Conservation (phyloP, 1,284 basidiomycete species). For the Lentinus polychrous region DNA sequence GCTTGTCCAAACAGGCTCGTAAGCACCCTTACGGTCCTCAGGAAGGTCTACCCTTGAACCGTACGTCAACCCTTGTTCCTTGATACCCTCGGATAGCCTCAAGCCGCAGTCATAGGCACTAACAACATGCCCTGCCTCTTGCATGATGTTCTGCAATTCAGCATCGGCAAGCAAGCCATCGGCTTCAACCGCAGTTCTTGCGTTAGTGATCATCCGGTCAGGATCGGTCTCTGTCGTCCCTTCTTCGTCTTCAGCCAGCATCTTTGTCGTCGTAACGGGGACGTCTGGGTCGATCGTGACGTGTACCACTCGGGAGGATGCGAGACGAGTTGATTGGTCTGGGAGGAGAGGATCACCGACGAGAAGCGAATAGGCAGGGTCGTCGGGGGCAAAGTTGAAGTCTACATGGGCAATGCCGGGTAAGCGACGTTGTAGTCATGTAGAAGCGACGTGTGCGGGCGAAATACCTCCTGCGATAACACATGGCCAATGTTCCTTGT, state of each 20-base stretch:
- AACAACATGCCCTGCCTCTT: conserved; percentile 27
- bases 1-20: conserved; percentile 78
- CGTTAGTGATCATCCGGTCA: conserved; percentile 72
- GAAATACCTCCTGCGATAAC: conserved; percentile 75
- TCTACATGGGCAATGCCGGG: conserved; percentile 41
- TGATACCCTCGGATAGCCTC: conserved; percentile 12
- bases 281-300: conserved; percentile 64
- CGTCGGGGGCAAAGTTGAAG: conserved; percentile 88
- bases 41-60: conserved; percentile 38
- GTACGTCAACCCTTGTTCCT: conserved; percentile 35
- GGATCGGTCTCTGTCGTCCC: conserved; percentile 45
- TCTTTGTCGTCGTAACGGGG: conserved; percentile 22
- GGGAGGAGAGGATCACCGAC: conserved; percentile 50
- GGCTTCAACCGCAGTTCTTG: conserved; percentile 48
- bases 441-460: not conserved
- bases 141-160: conserved; percentile 56
- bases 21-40: conserved; percentile 37
- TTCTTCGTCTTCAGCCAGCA: conserved; percentile 36
- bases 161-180: conserved; percentile 71
- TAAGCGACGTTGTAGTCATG: not conserved
- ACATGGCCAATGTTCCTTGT: conserved; percentile 60
- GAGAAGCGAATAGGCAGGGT: conserved; percentile 82
- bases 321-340: conserved; percentile 48
- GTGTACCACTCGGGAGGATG: conserved; percentile 77
- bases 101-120: conserved; percentile 60